Base-by-base conservation (phyloP, 192 early-diverging fungal genomes). In the Coemansia sp. region DNA sequence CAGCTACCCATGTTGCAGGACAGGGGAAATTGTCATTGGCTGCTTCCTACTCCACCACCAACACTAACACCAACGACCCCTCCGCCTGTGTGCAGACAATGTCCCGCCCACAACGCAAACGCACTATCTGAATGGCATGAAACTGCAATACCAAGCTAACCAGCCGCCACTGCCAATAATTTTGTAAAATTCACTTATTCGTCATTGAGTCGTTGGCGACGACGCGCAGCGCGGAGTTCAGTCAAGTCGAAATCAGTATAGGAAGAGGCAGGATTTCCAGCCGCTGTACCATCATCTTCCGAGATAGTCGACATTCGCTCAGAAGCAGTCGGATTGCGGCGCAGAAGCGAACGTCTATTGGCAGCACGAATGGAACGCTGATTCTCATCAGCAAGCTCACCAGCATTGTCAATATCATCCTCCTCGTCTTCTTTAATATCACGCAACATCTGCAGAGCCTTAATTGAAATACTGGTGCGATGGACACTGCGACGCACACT, bases 371-470 rank as follows among this genome's bases (percentile, higher is more conserved):
- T 25, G 68, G 19, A 60, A 8, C 32, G 60, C 34, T 28, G 55
- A n/a, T 23, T 16, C 22, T 64, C 62, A 22, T 54, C 58, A 8
- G 24, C 18, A 9, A 19, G 48, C 3, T 53, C 59, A 21, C 51
- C 19, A 23, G 16, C 53, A 8, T 30, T 32, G 25, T 49, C 69
- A 26, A 24, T n/a, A 30, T 59, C 65, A 18, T 68, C 65, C 6
- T 54, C 71, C 31, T 80, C 77, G 14, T 76, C 74, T 31, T 83
- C 82, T 56, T 77, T 80, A 24, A 83, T 83, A 31, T 81, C 73
- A 22, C 71, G 68, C 5, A 83, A 62, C 82, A 83, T 83, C 63
- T 83, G 77, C 31, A 77, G 38, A 3, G 82, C 82, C 71, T 83
- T 83, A 26, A 76, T 80, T 7, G 76, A 76, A 21, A 83, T 73